A percentile compares a stretch with the other conserved stretches of the same genome.
These are phyloP conservation scores for Tuber umbilicatum DNA, from an alignment of 495 filamentous ascomycete species.

Conservation along the genomic window DNA sequence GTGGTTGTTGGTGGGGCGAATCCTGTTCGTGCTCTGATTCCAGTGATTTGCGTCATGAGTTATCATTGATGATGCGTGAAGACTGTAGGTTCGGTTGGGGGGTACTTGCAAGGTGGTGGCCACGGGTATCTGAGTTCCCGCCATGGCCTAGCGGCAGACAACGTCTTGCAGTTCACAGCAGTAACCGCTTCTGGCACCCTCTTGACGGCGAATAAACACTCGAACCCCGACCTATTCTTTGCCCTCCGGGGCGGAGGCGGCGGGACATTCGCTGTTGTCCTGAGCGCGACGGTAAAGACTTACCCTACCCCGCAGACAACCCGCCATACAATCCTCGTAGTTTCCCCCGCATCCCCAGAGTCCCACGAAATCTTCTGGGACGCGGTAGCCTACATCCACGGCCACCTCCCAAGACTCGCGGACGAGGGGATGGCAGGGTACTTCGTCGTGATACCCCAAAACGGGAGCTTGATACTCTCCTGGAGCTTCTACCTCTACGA, in stretches of 20 bases:
- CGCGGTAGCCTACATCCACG: constrained; percentile 48
- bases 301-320: constrained; percentile 45
- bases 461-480: background rate
- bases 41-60: background rate
- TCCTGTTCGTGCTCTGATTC: constrained; percentile 11
- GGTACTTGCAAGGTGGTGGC: constrained; percentile 54
- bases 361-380: constrained; percentile 44
- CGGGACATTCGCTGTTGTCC: constrained; percentile 59
- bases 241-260: constrained; percentile 58
- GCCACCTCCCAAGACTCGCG: constrained; percentile 44
- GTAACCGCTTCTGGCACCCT: constrained; percentile 53
- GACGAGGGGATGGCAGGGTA: constrained; percentile 49
- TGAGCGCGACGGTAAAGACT: constrained; percentile 52
- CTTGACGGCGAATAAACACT: constrained; percentile 51
- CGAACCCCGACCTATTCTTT: constrained; percentile 60
- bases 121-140: constrained; percentile 51
- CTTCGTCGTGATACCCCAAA: constrained; percentile 44
- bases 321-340: constrained; percentile 44
- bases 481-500: constrained; percentile 14
- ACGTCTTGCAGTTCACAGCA: constrained; percentile 57
- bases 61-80: constrained; percentile 14
- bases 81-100: constrained; percentile 50
- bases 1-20: constrained; percentile 23
- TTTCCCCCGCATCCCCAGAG: constrained; percentile 43
- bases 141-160: constrained; percentile 56